Evolutionary conservation across 208 protist genomes (phyloP), one percentile per base, ranked within the genome.

Genomic region (Blastocrithidia nonstop): DNA sequence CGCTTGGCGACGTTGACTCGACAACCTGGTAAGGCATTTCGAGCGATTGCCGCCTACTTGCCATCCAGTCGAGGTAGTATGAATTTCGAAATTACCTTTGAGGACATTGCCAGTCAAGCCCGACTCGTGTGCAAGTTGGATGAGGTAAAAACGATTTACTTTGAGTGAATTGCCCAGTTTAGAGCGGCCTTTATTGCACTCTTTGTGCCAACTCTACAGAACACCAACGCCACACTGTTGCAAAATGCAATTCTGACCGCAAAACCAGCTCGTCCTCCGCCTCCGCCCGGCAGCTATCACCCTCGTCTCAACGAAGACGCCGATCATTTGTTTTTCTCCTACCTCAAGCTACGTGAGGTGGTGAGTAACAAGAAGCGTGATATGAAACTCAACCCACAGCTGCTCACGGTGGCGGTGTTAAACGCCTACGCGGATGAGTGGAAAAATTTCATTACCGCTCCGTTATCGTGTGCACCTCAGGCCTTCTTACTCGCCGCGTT

Each of bases 291-390:
- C 39, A 58, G 53, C 42, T 37, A 54, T 49, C 49, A 59, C 52
- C 51, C 66, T 20, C 55, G 50, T 15, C 36, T 69, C 5, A 46
- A 67, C 28, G 78, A 88, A 35, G 78, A 82, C 21, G 50, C 83
- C 9, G 83, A 92, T 54, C 78, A 92, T 53, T 51, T 92, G 21
- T 59, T 92, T 39, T 71, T 92, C 35, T 88, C 75, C 22, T 88
- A 86, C 62, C 46, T 54, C 16, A 82, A 84, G 52, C 62, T 92
- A 36, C 69, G 75, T 17, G 83, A 92, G 54, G 55, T 77, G 0
- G 60, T 92, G 16, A 65, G 66, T 20, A 66, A 75, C 39, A 78
- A 70, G 43, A 70, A 77, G 46, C 51, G 67, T 39, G 75, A 92
- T 48, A 56, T 61, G 27, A 49, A 45, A 7, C 21, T 92, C n/a